Base-by-base conservation (phyloP, 176 grass and related monocot genomes). In the Alopecurus myosuroides region DNA sequence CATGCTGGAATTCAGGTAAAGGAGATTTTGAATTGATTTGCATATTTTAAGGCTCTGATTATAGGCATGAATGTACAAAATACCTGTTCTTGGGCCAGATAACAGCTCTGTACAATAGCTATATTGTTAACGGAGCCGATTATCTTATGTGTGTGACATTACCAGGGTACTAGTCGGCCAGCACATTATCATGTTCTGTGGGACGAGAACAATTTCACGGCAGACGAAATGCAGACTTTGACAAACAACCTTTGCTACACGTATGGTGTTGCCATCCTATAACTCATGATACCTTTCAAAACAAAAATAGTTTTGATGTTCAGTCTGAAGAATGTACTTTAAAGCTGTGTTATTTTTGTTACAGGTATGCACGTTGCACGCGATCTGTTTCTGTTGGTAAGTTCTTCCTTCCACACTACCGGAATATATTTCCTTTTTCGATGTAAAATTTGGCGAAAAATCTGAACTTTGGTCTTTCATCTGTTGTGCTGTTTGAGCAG, bases 181-280 rank as follows among this genome's bases (percentile, higher is more conserved):
- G 92, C 87, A 15, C 87, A 88, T 65, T 92, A 94, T 71, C 87
- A 92, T 85, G 87, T 94, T 48, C 76, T 94, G 11, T 94, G 92
- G 92, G 92, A 89, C 53, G 87, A 94, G 72, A 94, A 92, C 70
- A 92, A 90, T 82, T 90, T 90, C 76, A 80, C 72, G 15, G 92
- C 92, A 40, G 89, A 94, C 42, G 92, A 94, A 86, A 89, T 94
- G 86, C 92, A 94, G 82, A 94, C 92, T 3, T 79, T 89, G 37
- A 94, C 92, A 56, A 89, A 91, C 80, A 94, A 94, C 81, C 89
- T 94, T 80, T 92, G 92, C 66, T 92, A 94, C 85, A 92, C 92
- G 89, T 94, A 92, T 13, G 48, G 10, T 51, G n/a, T 56, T 53
- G 6, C 33, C 46, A 25, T 15, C 63, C 34, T 64, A 46, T 62